Conservation (phyloP, 306 rosid species). For the Cicer yamashitae region DNA sequence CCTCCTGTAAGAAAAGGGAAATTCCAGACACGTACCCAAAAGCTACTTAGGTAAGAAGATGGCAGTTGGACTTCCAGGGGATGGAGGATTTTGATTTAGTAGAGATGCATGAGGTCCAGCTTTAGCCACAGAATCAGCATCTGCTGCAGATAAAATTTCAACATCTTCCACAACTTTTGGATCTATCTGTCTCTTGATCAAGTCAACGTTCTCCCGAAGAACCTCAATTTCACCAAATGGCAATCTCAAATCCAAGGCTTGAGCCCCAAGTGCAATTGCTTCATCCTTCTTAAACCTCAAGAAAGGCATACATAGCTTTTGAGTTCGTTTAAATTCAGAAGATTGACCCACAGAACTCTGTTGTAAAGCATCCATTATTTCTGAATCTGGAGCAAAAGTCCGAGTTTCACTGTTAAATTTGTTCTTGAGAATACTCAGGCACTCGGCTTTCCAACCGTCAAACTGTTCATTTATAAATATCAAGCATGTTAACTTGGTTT, state of each 20-base stretch:
- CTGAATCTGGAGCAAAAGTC: constrained; percentile 62
- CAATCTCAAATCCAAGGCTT: constrained; percentile 78
- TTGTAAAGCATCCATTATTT: constrained; percentile 68
- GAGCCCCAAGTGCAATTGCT: constrained; percentile 69
- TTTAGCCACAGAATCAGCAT: constrained; percentile 61
- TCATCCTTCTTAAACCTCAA: constrained; percentile 80
- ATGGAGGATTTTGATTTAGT: constrained; percentile 76
- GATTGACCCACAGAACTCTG: constrained; percentile 66
- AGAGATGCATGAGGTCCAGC: constrained; percentile 70
- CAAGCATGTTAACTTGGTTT: constrained; percentile 62
- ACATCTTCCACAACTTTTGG: constrained; percentile 61
- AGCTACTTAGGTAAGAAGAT: constrained; percentile 64
- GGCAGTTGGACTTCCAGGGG: constrained; percentile 91
- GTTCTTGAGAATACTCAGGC: constrained; percentile 69
- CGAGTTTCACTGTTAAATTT: constrained; percentile 55
- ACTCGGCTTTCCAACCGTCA: constrained; percentile 90
- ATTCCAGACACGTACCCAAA: constrained; percentile 38
- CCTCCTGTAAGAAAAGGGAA: constrained; percentile 13
- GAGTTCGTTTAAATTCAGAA: constrained; percentile 64
- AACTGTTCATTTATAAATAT: constrained; percentile 81
- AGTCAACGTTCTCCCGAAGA: constrained; percentile 76
- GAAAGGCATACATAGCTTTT: constrained; percentile 87
- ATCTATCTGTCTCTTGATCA: constrained; percentile 79
- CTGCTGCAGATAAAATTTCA: constrained; percentile 60
- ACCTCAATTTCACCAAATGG: constrained; percentile 85